Percentiles rank a stretch among this genome's conserved stretches.
phyloP scores from a whole-genome alignment of 2,329 filamentous ascomycete genomes.

The Diaporthe sp. region DNA sequence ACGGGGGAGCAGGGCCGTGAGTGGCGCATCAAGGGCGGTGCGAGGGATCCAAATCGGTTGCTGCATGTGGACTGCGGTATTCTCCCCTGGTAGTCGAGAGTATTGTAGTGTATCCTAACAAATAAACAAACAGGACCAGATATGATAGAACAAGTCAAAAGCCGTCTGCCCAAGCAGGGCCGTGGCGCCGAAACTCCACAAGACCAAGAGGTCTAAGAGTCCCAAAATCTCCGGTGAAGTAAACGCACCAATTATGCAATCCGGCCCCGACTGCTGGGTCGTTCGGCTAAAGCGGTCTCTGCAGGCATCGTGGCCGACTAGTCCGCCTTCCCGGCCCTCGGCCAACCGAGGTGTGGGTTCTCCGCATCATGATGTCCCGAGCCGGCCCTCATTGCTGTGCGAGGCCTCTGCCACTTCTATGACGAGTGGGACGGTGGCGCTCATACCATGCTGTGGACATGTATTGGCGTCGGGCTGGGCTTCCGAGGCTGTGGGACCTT shows the following conservation, averaged over 20 bases:
- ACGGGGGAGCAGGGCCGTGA: too few species aligned
- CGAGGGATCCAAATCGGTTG: neutral
- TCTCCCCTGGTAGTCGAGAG: neutral
- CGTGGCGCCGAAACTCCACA: neutral
- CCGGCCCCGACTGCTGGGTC: neutral
- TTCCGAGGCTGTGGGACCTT: neutral
- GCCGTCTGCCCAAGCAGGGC: neutral
- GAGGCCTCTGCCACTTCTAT: neutral
- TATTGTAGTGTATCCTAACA: too few species aligned
- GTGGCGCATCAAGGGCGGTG: too few species aligned
- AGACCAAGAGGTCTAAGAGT: conserved; percentile 38
- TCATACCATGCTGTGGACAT: neutral
- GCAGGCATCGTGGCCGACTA: conserved; percentile 18
- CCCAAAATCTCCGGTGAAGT: neutral
- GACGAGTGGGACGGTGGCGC: conserved; percentile 9
- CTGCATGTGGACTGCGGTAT: neutral
- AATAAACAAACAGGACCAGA: too few species aligned
- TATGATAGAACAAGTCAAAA: neutral
- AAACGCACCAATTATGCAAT: conserved; percentile 15
- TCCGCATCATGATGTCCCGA: conserved; percentile 14
- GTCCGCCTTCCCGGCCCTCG: neutral
- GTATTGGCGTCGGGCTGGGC: too few species aligned
- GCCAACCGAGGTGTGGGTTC: conserved; percentile 11
- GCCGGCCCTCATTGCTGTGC: neutral
- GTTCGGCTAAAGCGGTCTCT: neutral